Evolutionary conservation across 2,329 filamentous ascomycete genomes (phyloP).

Genomic region (Elsinoe australis): DNA sequence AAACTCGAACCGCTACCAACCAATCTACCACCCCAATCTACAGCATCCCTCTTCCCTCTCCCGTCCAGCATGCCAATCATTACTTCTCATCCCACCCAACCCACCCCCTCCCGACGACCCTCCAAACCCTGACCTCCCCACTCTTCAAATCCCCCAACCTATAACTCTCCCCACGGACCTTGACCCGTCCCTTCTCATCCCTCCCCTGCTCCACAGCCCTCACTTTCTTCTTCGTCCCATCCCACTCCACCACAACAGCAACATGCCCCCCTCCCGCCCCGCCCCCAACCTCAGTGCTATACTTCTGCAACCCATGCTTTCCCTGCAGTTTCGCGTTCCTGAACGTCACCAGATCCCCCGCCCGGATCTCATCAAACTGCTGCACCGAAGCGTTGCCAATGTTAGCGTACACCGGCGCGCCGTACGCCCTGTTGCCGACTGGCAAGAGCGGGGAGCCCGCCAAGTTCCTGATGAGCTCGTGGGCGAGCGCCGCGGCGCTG

Average conservation of each 20-base stretch:
- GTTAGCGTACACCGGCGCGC: constrained; percentile 88
- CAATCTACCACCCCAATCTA: not conserved
- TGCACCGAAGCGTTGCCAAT: constrained; percentile 87
- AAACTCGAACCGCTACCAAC: too few species aligned
- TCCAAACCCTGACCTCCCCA: constrained; percentile 95
- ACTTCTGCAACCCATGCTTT: constrained; percentile 91
- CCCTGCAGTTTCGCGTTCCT: constrained; percentile 92
- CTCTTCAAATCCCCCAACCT: constrained; percentile 84
- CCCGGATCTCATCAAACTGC: constrained; percentile 84
- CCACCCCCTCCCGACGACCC: constrained; percentile 86
- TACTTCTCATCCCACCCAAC: constrained; percentile 64
- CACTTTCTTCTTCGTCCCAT: constrained; percentile 97
- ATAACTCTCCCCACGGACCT: constrained; percentile 90
- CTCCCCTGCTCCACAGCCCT: constrained; percentile 90
- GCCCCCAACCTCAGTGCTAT: constrained; percentile 81
- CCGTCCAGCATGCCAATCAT: not conserved
- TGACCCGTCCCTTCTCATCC: constrained; percentile 61
- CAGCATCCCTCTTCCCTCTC: not conserved
- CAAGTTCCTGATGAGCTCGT: constrained; percentile 65
- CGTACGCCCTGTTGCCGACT: constrained; percentile 82
- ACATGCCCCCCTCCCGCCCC: constrained; percentile 60
- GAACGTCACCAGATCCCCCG: constrained; percentile 86
- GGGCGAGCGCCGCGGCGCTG: constrained; percentile 66
- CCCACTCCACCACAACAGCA: constrained; percentile 88
- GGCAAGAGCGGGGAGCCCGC: constrained; percentile 68